Base-by-base conservation (phyloP, 2,329 filamentous ascomycete genomes). In the Mollisia scopiformis region DNA sequence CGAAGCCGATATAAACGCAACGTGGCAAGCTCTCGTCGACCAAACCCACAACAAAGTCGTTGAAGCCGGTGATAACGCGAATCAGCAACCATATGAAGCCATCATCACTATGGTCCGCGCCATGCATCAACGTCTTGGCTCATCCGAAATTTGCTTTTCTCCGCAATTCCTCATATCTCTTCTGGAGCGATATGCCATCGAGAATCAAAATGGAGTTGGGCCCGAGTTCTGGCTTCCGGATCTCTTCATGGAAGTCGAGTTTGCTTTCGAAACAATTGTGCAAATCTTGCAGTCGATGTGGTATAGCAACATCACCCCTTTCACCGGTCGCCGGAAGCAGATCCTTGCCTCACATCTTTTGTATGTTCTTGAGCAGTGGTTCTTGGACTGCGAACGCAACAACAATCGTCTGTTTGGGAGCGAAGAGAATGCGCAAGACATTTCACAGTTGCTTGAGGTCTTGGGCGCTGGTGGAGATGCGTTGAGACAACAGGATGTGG, bases 1-100 rank as follows among this genome's bases (percentile, higher is more conserved):
- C 71, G 83, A 92, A 1, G 88, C 91, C 43, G 91, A 95, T 64
- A 95, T 99, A 69, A 84, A 85, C 57, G 83, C 88, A 41, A 96
- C 92, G 3, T 99, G 95, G 95, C 83, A 88, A 71, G 88, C 89
- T 68, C 82, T 97, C 21, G 87, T 99, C 63, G 84, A 91, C 61
- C 84, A 88, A 65, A 86, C 88, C 6, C 90, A 94, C 71, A 62
- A 66, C 21, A 64, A 67, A 7, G 84, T 82, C 19, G 74, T 75
- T 6, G 62, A 69, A 43, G 75, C 76, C 7, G 31, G 25, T 35
- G 31, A 50, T 8, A 61, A 63, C 21, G 58, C 82, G 74, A 60
- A 82, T 74, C 71, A 74, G 1, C 76, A 85, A 43, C 88, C 90
- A 0, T 94, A 90, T 76, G 91, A 94, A 74, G 82, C 82, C 2